These are phyloP conservation scores for Alisma plantagoaquatica DNA, from an alignment of 106 monocot genomes.

Conservation along the genomic window DNA sequence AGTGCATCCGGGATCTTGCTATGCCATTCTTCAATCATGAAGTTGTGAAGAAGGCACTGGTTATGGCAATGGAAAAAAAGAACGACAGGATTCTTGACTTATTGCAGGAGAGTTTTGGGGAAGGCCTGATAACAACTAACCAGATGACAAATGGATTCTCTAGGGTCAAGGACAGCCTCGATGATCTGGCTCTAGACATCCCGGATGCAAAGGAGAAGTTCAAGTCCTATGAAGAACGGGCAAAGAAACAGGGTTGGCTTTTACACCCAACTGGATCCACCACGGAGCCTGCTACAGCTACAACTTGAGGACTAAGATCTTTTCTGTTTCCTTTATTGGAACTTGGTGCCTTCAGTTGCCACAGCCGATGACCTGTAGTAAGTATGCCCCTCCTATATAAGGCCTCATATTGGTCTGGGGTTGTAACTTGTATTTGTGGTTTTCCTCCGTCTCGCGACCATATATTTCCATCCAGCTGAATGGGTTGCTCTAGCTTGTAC, in stretches of 20 bases:
- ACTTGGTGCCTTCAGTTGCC: no score
- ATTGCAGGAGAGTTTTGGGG: constrained; percentile 56
- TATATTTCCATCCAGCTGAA: no score
- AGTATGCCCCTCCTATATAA: no score
- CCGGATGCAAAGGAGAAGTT: constrained; percentile 61
- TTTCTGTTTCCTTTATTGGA: no score
- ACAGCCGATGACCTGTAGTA: no score
- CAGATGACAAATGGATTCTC: constrained; percentile 79
- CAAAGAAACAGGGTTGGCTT: constrained; percentile 53
- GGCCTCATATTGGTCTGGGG: no score
- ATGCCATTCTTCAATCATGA: constrained; percentile 94
- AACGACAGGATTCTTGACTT: constrained; percentile 52
- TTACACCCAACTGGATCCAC: constrained; percentile 23
- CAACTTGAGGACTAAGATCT: no score
- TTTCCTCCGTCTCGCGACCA: no score
- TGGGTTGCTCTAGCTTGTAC: no score
- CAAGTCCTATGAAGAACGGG: constrained; percentile 30
- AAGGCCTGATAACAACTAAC: constrained; percentile 79
- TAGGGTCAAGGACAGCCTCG: constrained; percentile 59
- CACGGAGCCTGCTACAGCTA: no score
- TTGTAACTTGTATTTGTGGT: no score
- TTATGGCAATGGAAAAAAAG: constrained; percentile 95
- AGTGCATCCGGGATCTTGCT: constrained; percentile 68
- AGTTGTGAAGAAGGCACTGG: constrained; percentile 75
- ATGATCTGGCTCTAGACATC: constrained; percentile 70